These are phyloP conservation scores for Suillus weaverae DNA, from an alignment of 768 basidiomycete genomes.

Conservation along the genomic window DNA sequence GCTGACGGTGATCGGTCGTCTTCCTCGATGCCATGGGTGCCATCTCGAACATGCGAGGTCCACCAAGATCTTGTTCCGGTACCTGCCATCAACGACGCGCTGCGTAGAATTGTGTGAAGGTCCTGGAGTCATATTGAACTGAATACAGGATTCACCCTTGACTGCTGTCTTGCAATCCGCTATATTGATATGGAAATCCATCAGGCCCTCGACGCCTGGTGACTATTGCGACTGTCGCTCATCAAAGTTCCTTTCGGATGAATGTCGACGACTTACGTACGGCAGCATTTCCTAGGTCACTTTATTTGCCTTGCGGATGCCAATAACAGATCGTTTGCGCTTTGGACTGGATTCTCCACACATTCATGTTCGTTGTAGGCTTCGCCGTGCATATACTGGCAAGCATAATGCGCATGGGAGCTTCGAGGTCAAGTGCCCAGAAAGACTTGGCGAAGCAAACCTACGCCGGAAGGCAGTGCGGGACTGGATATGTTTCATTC, in stretches of 20 bases:
- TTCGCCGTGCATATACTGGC: not conserved
- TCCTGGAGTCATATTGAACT: not conserved
- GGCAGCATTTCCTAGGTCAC: not conserved
- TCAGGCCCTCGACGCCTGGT: not conserved
- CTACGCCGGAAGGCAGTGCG: not conserved
- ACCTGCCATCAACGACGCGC: no score
- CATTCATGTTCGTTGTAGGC: not conserved
- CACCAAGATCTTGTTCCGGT: no score
- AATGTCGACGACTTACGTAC: not conserved
- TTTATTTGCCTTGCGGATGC: not conserved
- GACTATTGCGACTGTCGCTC: not conserved
- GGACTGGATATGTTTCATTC: not conserved
- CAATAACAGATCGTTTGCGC: not conserved
- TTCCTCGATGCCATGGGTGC: no score
- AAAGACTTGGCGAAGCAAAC: not conserved
- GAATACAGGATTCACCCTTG: not conserved
- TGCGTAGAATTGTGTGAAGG: not conserved
- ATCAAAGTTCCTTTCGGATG: not conserved
- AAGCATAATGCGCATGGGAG: not conserved
- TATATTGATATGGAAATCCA: not conserved
- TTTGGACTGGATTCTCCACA: not conserved
- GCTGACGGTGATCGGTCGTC: no score
- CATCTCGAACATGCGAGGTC: no score
- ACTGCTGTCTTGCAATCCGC: not conserved
- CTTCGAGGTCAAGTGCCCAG: not conserved